phyloP scores from a whole-genome alignment of 1,284 basidiomycete species.

The Ganoderma lucidum region DNA sequence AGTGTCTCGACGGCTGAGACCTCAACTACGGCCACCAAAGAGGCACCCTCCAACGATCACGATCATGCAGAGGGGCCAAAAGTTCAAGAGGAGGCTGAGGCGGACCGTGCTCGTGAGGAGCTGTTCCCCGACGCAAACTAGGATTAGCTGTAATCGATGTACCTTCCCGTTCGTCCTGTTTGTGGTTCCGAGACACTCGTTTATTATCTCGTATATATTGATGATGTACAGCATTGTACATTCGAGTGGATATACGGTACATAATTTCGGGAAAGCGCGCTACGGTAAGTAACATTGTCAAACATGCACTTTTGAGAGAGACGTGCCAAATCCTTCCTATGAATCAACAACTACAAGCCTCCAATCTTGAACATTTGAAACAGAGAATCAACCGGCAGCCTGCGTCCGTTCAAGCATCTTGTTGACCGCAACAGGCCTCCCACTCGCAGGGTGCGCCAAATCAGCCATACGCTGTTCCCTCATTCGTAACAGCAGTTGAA shows the following conservation, averaged over 20 bases:
- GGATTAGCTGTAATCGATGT: neutral
- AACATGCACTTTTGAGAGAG: neutral
- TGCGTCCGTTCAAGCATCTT: constrained; percentile 75
- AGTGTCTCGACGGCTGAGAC: neutral
- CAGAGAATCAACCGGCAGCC: constrained; percentile 55
- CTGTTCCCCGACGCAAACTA: constrained; percentile 37
- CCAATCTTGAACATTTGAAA: neutral
- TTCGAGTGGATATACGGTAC: neutral
- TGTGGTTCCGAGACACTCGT: neutral
- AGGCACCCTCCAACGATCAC: constrained; percentile 15
- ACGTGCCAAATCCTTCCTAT: neutral
- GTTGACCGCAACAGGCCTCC: constrained; percentile 61
- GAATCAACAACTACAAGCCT: neutral
- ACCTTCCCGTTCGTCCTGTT: neutral
- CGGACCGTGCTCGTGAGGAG: constrained; percentile 43
- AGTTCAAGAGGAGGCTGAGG: constrained; percentile 42
- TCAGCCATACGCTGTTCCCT: constrained; percentile 72
- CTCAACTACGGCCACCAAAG: constrained; percentile 9
- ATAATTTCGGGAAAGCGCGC: neutral
- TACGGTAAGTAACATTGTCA: neutral
- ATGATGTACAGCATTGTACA: constrained; percentile 21
- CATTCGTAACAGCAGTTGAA: constrained; percentile 69
- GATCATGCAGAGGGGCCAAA: constrained; percentile 30
- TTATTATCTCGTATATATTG: constrained; percentile 23
- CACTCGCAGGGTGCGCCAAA: constrained; percentile 59